A percentile compares a stretch with the other conserved stretches of the same genome.
Conservation (phyloP, 768 basidiomycete genomes). For the Ramaria rubella region DNA sequence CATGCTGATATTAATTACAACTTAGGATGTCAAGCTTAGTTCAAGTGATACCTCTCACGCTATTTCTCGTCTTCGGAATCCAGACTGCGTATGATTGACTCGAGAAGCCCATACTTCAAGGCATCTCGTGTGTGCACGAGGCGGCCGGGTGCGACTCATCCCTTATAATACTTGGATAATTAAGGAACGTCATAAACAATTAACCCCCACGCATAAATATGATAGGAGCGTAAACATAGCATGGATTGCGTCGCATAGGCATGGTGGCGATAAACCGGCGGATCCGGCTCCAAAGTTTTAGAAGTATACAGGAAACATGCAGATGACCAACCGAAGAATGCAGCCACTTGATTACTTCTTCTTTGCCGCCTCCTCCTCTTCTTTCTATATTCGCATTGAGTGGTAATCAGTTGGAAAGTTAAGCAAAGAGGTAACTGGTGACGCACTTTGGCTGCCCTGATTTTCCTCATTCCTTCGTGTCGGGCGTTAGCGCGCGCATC, state of each 20-base stretch:
- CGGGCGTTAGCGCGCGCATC: conserved; percentile 72
- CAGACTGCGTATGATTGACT: too few relatives aligned
- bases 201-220: not conserved
- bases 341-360: conserved; percentile 58
- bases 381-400: conserved; percentile 46
- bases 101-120: too few relatives aligned
- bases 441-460: conserved; percentile 77
- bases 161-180: too few relatives aligned
- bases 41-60: too few relatives aligned
- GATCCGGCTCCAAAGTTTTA: conserved; percentile 1
- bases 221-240: conserved; percentile 3
- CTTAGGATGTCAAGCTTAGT: too few relatives aligned
- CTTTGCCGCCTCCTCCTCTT: conserved; percentile 88
- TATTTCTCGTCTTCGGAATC: too few relatives aligned
- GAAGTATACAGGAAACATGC: conserved; percentile 10
- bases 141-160: too few relatives aligned
- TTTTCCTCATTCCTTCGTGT: conserved; percentile 83
- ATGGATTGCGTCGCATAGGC: conserved; percentile 5
- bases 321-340: conserved; percentile 14
- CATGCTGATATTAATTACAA: too few relatives aligned
- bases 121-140: too few relatives aligned
- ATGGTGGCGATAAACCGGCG: conserved; percentile 4
- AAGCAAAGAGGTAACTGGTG: not conserved
- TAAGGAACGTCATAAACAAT: not conserved
- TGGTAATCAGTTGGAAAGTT: conserved; percentile 10